Percentiles rank a stretch among this genome's conserved stretches.
These are phyloP conservation scores for Myxozyma vanderwaltii DNA, from an alignment of 805 yeast species.

Conservation along the genomic window DNA sequence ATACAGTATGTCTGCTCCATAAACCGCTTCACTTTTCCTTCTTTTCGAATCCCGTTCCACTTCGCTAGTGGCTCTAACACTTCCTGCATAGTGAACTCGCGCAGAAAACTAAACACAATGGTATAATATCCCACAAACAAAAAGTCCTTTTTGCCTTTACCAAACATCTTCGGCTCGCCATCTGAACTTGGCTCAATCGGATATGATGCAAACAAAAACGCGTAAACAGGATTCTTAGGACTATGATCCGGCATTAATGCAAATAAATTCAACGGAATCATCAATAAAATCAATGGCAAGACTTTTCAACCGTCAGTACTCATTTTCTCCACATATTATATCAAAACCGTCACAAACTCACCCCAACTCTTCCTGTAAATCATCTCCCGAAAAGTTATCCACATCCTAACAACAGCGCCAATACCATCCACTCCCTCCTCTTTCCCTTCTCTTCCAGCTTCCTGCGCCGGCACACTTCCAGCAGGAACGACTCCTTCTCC, in stretches of 20 bases:
- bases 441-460: background rate
- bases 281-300: conserved; percentile 20
- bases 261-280: conserved; percentile 15
- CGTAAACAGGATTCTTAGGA: conserved; percentile 17
- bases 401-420: conserved; percentile 44
- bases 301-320: no score
- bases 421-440: background rate
- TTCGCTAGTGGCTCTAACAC: conserved; percentile 72
- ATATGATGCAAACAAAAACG: conserved; percentile 33
- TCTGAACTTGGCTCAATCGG: conserved; percentile 42
- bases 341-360: background rate
- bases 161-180: conserved; percentile 51
- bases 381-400: conserved; percentile 61
- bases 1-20: conserved; percentile 91
- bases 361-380: conserved; percentile 64
- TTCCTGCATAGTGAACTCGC: conserved; percentile 89
- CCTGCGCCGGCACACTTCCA: background rate
- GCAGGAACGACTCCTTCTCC: no score
- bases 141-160: conserved; percentile 84
- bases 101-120: conserved; percentile 81
- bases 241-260: conserved; percentile 8
- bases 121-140: conserved; percentile 77
- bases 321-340: no score
- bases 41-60: conserved; percentile 52
- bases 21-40: conserved; percentile 70